Evolutionary conservation across 192 early-diverging fungal genomes (phyloP).

Genomic region (Rhizophlyctis rosea): DNA sequence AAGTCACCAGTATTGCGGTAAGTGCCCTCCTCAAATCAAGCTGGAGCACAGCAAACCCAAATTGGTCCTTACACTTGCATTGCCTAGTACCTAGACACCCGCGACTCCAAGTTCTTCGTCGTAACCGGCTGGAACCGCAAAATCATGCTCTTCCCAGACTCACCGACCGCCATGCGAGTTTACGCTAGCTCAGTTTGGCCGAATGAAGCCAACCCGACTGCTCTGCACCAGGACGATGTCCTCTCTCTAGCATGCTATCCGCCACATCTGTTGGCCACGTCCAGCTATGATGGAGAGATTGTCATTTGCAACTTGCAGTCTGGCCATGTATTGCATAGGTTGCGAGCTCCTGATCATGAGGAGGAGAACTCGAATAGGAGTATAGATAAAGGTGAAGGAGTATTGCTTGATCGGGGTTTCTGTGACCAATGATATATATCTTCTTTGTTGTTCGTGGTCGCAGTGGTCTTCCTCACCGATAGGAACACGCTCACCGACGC

Average conservation of each 20-base stretch:
- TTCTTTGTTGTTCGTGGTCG: not conserved
- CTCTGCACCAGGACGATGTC: constrained; percentile 51
- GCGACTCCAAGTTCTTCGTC: constrained; percentile 43
- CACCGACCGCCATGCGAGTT: constrained; percentile 25
- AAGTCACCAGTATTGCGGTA: constrained; percentile 50
- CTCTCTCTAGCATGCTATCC: constrained; percentile 44
- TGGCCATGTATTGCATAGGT: constrained; percentile 35
- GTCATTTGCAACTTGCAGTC: constrained; percentile 39
- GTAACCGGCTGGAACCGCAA: constrained; percentile 52
- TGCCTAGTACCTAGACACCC: too few species aligned
- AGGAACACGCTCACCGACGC: constrained; percentile 21
- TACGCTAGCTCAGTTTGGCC: constrained; percentile 29
- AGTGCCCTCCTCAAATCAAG: not conserved
- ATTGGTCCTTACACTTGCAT: not conserved
- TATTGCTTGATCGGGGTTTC: not conserved
- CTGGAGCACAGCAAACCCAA: not conserved
- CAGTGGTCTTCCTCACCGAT: constrained; percentile 44
- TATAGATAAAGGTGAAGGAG: constrained; percentile 46
- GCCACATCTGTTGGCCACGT: constrained; percentile 45
- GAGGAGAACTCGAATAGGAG: constrained; percentile 34
- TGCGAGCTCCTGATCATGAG: constrained; percentile 29
- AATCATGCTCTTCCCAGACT: constrained; percentile 48
- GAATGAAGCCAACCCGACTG: too few species aligned
- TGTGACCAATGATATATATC: not conserved
- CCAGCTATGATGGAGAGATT: constrained; percentile 47